Base-by-base conservation (phyloP, 768 basidiomycete genomes). In the Mycena capillaripes region DNA sequence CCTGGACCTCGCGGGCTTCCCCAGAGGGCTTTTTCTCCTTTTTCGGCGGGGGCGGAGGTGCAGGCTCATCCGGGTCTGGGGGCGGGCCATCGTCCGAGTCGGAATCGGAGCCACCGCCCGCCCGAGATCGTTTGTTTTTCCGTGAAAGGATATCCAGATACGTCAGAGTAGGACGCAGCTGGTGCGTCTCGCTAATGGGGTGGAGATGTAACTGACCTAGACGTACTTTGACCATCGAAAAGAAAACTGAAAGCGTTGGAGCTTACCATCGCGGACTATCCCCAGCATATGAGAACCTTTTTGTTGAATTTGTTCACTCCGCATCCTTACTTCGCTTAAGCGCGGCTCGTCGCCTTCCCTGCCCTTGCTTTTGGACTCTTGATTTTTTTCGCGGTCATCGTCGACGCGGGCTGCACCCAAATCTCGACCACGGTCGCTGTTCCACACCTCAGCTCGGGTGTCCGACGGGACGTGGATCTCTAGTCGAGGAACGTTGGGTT, bases 391-490 rank as follows among this genome's bases (percentile, higher is more conserved):
- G 64, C 86, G 87, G 79, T 96, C 95, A 75, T 95, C 95, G 63
- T 93, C 92, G 59, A 85, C 79, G 61, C 90, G 87, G 21, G 92
- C 93, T 25, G 78, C 79, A 3, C 94, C 95, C 21, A 94, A 82
- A 34, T 90, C 89, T 77, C 86, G 88, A 19, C 92, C 89, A 70
- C 88, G 88, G 65, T 94, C 93, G n/a, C 79, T 79, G 76, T 93
- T 96, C 91, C 93, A 95, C 19, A 96, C 93, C 73, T 95, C 94
- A 21, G 90, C 84, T 40, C 95, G 90, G 25, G 89, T 89, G 79
- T 96, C 95, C n/a, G 90, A 88, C 6, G 95, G 95, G 16, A 96
- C 87, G 79, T 95, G 94, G 27, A 96, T 86, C 79, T 96, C 95
- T 36, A 93, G 79, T 73, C 91, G 85, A 61, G 86, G 88, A 42